Percentiles rank a stretch among this genome's conserved stretches.
phyloP scores from a whole-genome alignment of 306 rosid species.

The Gillenia trifoliata region DNA sequence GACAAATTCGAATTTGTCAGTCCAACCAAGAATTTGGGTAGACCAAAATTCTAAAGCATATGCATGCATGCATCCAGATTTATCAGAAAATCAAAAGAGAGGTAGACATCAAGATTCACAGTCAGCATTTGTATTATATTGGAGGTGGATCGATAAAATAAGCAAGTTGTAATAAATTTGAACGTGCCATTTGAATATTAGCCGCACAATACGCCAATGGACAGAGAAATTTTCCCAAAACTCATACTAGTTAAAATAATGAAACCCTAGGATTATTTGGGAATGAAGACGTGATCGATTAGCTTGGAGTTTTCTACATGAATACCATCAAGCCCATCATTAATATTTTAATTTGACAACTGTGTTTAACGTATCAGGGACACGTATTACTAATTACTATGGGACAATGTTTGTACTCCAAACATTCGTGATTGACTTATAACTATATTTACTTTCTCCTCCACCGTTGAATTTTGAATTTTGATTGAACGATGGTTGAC shows the following conservation, averaged over 20 bases:
- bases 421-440: too few relatives aligned
- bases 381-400: too few relatives aligned
- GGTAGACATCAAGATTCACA: not conserved
- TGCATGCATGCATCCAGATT: too few relatives aligned
- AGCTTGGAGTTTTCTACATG: not conserved
- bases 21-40: not conserved
- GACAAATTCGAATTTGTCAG: not conserved
- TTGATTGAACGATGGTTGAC: not conserved
- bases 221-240: not conserved
- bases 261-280: not conserved
- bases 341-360: not conserved
- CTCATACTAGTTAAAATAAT: not conserved
- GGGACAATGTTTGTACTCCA: too few relatives aligned
- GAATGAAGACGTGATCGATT: not conserved
- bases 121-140: not conserved
- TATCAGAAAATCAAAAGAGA: too few relatives aligned
- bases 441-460: too few relatives aligned
- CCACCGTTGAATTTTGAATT: too few relatives aligned
- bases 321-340: not conserved
- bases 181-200: not conserved
- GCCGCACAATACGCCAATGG: not conserved
- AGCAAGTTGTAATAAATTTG: not conserved
- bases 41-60: not conserved
- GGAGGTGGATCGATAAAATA: not conserved
- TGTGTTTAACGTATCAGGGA: not conserved